Base-by-base conservation (phyloP, 2,329 filamentous ascomycete genomes). In the Magnaporthales sp. region DNA sequence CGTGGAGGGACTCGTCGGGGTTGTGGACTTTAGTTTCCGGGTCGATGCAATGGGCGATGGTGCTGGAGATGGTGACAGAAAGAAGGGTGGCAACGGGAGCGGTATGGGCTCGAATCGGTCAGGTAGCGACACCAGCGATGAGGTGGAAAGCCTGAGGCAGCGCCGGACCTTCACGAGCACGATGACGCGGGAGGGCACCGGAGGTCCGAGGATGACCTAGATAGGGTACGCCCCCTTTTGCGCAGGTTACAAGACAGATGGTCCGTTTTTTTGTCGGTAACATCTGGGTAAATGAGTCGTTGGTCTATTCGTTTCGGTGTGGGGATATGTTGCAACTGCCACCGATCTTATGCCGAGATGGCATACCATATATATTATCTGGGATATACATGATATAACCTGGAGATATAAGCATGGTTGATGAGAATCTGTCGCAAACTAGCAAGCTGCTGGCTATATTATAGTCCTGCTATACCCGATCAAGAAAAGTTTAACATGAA, bases 1-100 rank as follows among this genome's bases (percentile, higher is more conserved):
- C 30, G 85, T 93, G 0, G 88, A 84, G 72, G 83, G 83, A 54
- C 77, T 93, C 31, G 90, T 93, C 0, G 90, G 91, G 1, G 89
- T 91, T 69, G 81, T 92, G 26, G 90, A 93, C 74, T 93, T 93
- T 72, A 87, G 85, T 46, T 91, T 89, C 72, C 83, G 86, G 68
- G 77, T 88, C 22, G 80, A 73, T 30, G 38, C 2, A 6, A n/a
- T 46, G 38, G n/a, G 5, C n/a, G 67, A 68, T 32, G 67, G 68
- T 30, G 67, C 67, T 11, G 38, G 66, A 67, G 54, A 68, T 32
- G 22, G 63, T 67, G 32, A 63, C 66, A 32, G 56, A 67, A 63
- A 60, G 56, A 15, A 27, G 56, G 13, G 10, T 11, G 26, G 15
- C 26, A 24, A 27, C 56, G 22, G 26, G 9, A 60, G 19, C 11